phyloP scores from a whole-genome alignment of 345 rosid species.

The Eucalyptus fibrosa region DNA sequence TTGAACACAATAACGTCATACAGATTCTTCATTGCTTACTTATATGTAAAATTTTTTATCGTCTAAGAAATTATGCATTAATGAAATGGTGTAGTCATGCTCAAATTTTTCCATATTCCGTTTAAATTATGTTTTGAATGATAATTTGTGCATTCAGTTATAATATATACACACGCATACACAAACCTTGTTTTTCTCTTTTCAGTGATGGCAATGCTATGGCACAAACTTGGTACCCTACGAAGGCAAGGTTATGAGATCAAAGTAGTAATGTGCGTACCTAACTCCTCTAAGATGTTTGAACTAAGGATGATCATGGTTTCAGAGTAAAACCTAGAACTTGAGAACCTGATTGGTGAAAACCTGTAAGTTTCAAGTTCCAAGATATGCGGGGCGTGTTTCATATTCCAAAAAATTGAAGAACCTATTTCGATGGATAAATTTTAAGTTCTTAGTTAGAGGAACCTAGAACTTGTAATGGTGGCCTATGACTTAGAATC shows the following conservation, averaged over 20 bases:
- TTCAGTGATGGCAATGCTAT: no score
- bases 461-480: no score
- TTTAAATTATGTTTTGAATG: not conserved
- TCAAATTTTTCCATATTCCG: not conserved
- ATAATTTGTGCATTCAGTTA: not conserved
- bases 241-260: no score
- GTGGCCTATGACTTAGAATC: accelerated
- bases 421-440: no score
- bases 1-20: not conserved
- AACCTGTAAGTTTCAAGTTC: no score
- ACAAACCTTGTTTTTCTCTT: not conserved
- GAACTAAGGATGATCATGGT: no score
- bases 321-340: accelerated
- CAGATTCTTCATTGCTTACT: not conserved
- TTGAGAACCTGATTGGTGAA: accelerated
- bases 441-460: no score
- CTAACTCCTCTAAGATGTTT: no score
- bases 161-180: no score
- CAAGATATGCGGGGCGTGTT: accelerated
- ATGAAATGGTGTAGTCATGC: not conserved
- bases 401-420: no score
- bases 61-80: not conserved
- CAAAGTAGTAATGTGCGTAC: no score
- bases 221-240: no score
- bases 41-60: not conserved